These are phyloP conservation scores for Cystofilobasidium macerans DNA, from an alignment of 768 basidiomycete species.

Conservation along the genomic window DNA sequence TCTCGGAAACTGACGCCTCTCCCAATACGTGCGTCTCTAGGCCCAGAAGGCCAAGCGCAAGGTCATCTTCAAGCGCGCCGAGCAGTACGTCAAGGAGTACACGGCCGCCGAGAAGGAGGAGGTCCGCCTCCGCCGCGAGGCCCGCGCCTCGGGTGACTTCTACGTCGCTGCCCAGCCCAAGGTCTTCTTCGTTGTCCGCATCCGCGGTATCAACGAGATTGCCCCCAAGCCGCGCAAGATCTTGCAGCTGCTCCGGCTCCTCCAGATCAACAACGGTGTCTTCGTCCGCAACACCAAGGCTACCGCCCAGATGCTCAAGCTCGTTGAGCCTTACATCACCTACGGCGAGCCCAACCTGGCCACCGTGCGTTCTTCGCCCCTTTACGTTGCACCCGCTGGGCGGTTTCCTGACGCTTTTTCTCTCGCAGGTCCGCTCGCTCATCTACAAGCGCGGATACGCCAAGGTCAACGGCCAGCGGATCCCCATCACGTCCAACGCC, in stretches of 20 bases:
- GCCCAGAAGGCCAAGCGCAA: slow-evolving; percentile 62
- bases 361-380: slow-evolving; percentile 41
- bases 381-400: too few species aligned
- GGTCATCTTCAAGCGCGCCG: slow-evolving; percentile 98
- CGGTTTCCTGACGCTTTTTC: too few species aligned
- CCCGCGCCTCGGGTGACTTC: slow-evolving; percentile 84
- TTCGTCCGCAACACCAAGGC: slow-evolving; percentile 69
- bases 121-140: slow-evolving; percentile 84
- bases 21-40: neutral
- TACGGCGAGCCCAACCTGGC: slow-evolving; percentile 98
- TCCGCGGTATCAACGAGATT: slow-evolving; percentile 99
- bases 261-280: slow-evolving; percentile 99
- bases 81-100: slow-evolving; percentile 97
- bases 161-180: slow-evolving; percentile 95
- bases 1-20: neutral
- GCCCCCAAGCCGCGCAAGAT: slow-evolving; percentile 99
- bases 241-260: slow-evolving; percentile 90
- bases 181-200: slow-evolving; percentile 94
- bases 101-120: slow-evolving; percentile 85
- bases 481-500: slow-evolving; percentile 85
- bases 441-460: slow-evolving; percentile 99
- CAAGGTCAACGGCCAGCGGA: slow-evolving; percentile 94
- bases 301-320: slow-evolving; percentile 67
- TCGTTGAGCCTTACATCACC: slow-evolving; percentile 93
- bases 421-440: slow-evolving; percentile 58